Conservation (phyloP, 805 yeast species). For the Candida corydali region DNA sequence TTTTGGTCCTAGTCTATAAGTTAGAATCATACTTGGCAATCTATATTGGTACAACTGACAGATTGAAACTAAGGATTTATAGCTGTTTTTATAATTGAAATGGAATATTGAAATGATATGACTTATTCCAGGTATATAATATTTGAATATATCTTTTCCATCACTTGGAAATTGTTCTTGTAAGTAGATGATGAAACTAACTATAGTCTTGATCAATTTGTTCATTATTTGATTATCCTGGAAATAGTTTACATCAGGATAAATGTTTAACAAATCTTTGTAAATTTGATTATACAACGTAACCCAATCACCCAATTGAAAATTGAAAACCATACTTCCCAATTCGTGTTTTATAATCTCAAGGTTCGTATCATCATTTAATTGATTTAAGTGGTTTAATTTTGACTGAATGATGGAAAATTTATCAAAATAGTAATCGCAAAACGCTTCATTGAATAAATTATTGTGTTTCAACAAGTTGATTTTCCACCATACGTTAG, state of each 20-base stretch:
- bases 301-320: conserved; percentile 4
- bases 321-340: background rate
- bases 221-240: conserved; percentile 12
- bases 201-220: conserved; percentile 21
- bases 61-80: conserved; percentile 36
- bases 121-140: conserved; percentile 34
- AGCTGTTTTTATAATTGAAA: conserved; percentile 27
- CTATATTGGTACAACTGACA: conserved; percentile 34
- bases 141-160: conserved; percentile 11
- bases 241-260: conserved; percentile 18
- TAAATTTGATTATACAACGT: conserved; percentile 9
- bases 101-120: conserved; percentile 40
- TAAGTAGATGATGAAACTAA: conserved; percentile 23
- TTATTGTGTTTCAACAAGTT: conserved; percentile 7
- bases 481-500: conserved; percentile 45
- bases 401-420: conserved; percentile 5
- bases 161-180: conserved; percentile 6
- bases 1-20: conserved; percentile 8
- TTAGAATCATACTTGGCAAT: conserved; percentile 16
- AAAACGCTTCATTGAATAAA: conserved; percentile 10
- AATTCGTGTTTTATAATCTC: conserved; percentile 1
- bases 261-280: conserved; percentile 15
- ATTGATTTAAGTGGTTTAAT: conserved; percentile 3
- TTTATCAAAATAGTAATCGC: conserved; percentile 12
- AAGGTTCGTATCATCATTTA: background rate